Conservation (phyloP, 441 rosid species). For the Eugenia klotzschiana region DNA sequence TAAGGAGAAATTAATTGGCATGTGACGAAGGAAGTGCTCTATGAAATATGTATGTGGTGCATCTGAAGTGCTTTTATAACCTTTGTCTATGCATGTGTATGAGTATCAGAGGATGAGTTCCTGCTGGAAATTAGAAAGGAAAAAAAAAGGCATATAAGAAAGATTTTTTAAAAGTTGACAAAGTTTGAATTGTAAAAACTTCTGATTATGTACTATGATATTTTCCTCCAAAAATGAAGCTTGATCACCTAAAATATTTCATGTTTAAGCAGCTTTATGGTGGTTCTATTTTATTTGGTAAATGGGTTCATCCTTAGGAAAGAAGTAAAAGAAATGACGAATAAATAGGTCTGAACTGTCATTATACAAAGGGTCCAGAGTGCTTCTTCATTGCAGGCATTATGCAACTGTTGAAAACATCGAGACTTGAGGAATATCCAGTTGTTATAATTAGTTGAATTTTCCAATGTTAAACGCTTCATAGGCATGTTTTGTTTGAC, state of each 20-base stretch:
- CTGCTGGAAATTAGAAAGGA: not conserved
- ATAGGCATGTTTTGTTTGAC: not conserved
- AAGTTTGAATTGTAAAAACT: not conserved
- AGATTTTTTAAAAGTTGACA: not conserved
- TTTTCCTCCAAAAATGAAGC: not conserved
- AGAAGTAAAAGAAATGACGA: not conserved
- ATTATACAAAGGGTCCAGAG: not conserved
- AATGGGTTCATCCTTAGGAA: not conserved
- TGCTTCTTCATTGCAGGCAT: not conserved
- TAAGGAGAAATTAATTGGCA: not conserved
- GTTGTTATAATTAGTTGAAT: not conserved
- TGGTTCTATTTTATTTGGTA: not conserved
- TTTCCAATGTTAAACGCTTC: not conserved
- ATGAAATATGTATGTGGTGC: not conserved
- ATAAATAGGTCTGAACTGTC: not conserved
- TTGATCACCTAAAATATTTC: not conserved
- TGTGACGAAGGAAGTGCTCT: not conserved
- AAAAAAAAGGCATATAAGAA: not conserved
- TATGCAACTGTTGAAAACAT: not conserved
- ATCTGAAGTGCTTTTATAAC: not conserved
- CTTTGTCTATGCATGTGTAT: not conserved
- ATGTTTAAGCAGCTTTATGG: not conserved
- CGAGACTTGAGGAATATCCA: not conserved
- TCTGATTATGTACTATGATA: not conserved
- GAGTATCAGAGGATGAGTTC: not conserved